Base-by-base conservation (phyloP, 2,329 filamentous ascomycete genomes). In the Rhinocladiella mackenziei region DNA sequence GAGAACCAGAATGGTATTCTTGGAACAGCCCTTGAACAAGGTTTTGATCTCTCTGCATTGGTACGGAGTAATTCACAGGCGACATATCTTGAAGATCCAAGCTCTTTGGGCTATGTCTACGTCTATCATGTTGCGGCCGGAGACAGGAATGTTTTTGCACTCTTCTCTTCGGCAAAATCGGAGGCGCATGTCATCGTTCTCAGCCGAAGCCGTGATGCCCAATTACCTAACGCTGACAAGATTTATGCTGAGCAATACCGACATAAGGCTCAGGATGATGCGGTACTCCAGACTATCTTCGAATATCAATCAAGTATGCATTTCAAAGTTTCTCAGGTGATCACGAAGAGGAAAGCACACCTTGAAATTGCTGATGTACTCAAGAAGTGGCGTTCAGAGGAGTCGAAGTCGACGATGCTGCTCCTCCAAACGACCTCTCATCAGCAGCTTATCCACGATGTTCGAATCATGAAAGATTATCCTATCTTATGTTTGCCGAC, bases 71-170 rank as follows among this genome's bases (percentile, higher is more conserved):
- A 82, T 1, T 65, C 75, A 0, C 84, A 88, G 59, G 72, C 76
- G 34, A 76, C 83, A 0, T 98, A 98, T 59, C 79, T 98, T 2
- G 77, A 83, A 13, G 76, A 83, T 2, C 80, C 83, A 0, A 36
- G 28, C n/a, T 74, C 80, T 1, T 74, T 97, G 62, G 83, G 82
- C 14, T 98, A 94, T 61, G 75, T 97, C 41, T 96, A 92, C 60
- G 72, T 98, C 19, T 96, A 95, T 45, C 92, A 99, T 65, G 84
- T 98, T 59, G 83, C 84, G 32, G 83, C 89, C 9, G 89, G 89
- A 2, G 91, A 98, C 45, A 79, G 88, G 25, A 89, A 98, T 60
- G 83, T 98, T 39, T 97, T 96, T 63, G 89, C 88, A 1, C 65
- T 98, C 4, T 95, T 98, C 65, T 97, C 91, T 0, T 91, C 88